Conservation (phyloP, 306 rosid species). For the Prunus kanzakura region DNA sequence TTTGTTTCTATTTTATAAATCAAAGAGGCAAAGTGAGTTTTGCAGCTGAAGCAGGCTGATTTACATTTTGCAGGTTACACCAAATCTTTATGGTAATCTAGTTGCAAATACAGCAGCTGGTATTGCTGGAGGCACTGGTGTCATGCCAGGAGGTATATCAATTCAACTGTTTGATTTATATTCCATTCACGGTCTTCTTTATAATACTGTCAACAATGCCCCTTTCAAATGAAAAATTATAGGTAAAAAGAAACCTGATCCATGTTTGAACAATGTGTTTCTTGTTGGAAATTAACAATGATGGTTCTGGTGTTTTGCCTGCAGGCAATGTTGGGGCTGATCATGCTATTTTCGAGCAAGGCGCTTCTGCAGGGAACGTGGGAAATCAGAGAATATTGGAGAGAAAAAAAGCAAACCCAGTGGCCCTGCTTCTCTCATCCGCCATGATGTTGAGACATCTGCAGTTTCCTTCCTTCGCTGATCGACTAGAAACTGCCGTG, state of each 20-base stretch:
- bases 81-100: constrained; percentile 87
- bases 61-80: constrained; percentile 64
- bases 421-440: constrained; percentile 75
- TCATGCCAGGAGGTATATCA: constrained; percentile 83
- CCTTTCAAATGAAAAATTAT: background rate
- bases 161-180: background rate
- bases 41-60: constrained; percentile 9
- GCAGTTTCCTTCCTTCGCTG: constrained; percentile 77
- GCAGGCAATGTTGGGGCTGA: constrained; percentile 90
- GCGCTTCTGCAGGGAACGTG: constrained; percentile 88
- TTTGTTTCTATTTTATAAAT: background rate
- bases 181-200: background rate
- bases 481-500: constrained; percentile 71
- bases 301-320: constrained; percentile 8
- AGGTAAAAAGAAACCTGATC: too few species aligned
- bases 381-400: constrained; percentile 52
- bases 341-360: constrained; percentile 80
- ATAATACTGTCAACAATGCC: background rate
- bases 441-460: constrained; percentile 95
- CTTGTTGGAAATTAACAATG: background rate
- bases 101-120: constrained; percentile 92
- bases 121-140: constrained; percentile 85
- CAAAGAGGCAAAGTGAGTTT: background rate
- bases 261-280: background rate
- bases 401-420: constrained; percentile 74